Conservation (phyloP, 2,329 filamentous ascomycete genomes). For the Calonectria pteridis region DNA sequence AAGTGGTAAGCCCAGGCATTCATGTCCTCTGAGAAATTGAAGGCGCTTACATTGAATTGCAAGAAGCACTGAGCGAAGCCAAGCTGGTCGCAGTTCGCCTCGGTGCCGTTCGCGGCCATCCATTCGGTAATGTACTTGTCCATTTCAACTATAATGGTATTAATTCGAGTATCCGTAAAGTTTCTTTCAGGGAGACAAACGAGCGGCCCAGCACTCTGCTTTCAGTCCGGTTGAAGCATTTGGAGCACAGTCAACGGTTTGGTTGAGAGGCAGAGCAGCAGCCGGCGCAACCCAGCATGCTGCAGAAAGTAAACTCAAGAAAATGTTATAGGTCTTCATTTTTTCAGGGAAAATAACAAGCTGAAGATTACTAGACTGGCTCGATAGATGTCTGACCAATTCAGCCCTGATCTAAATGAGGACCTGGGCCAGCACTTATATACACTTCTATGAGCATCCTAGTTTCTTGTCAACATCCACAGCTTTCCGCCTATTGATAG, state of each 20-base stretch:
- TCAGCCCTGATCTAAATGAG: background rate
- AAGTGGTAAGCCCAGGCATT: background rate
- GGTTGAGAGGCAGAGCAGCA: background rate
- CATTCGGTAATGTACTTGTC: slow-evolving; percentile 42
- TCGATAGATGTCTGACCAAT: background rate
- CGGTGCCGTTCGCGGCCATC: slow-evolving; percentile 41
- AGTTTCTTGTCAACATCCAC: background rate
- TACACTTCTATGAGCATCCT: background rate
- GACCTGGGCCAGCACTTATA: background rate
- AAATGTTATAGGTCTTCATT: background rate
- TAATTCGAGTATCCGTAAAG: background rate
- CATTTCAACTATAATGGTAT: slow-evolving; percentile 28
- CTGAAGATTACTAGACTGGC: background rate
- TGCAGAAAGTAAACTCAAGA: background rate
- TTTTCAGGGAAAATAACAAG: background rate
- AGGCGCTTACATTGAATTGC: slow-evolving; percentile 36
- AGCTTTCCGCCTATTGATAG: background rate
- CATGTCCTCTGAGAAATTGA: too few relatives aligned
- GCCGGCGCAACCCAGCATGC: background rate
- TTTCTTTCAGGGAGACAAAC: background rate
- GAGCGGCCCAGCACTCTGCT: slow-evolving; percentile 37
- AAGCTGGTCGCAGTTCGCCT: slow-evolving; percentile 39
- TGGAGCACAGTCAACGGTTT: slow-evolving; percentile 14
- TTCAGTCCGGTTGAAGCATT: slow-evolving; percentile 33
- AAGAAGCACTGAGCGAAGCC: slow-evolving; percentile 45